Conservation (phyloP, 2,329 filamentous ascomycete species). For the Fusarium siculi region DNA sequence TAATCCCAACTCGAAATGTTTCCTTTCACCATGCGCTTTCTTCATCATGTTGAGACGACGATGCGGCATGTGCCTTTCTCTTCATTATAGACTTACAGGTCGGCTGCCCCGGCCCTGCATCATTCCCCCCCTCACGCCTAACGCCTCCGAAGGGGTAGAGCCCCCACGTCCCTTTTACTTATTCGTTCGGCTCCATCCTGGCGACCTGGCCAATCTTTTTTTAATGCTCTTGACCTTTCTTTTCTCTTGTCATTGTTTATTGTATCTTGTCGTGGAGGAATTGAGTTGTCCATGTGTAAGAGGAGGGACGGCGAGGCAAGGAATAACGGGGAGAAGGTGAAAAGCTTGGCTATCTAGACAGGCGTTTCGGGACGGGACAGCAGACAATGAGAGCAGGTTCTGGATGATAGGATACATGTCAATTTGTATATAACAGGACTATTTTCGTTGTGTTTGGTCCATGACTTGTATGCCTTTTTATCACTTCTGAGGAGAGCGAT, state of each 20-base stretch:
- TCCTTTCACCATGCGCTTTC: slow-evolving; percentile 30
- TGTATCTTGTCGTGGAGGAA: slow-evolving; percentile 31
- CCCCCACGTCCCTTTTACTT: slow-evolving; percentile 35
- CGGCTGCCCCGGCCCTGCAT: slow-evolving; percentile 33
- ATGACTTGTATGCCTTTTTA: slow-evolving; percentile 30
- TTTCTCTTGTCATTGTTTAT: slow-evolving; percentile 38
- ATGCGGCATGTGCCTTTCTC: slow-evolving; percentile 36
- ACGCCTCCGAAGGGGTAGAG: slow-evolving; percentile 44
- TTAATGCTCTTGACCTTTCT: slow-evolving; percentile 38
- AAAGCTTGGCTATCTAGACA: slow-evolving; percentile 36
- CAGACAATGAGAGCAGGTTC: slow-evolving; percentile 1
- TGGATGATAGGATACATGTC: slow-evolving; percentile 35
- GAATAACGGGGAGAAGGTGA: slow-evolving; percentile 21
- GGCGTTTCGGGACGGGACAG: slow-evolving; percentile 22
- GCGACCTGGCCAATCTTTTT: slow-evolving; percentile 43
- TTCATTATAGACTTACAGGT: slow-evolving; percentile 44
- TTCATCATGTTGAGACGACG: slow-evolving; percentile 37
- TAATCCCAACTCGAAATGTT: slow-evolving; percentile 41
- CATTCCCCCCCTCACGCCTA: slow-evolving; percentile 33
- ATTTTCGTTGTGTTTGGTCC: slow-evolving; percentile 30
- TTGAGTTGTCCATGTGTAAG: slow-evolving; percentile 28
- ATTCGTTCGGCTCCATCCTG: slow-evolving; percentile 44
- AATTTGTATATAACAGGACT: slow-evolving; percentile 42
- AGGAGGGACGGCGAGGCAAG: slow-evolving; percentile 37
- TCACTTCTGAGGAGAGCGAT: slow-evolving; percentile 10